These are phyloP conservation scores for Cyclotella kingstonii DNA, from an alignment of 108 stramenopile genomes.

Conservation along the genomic window DNA sequence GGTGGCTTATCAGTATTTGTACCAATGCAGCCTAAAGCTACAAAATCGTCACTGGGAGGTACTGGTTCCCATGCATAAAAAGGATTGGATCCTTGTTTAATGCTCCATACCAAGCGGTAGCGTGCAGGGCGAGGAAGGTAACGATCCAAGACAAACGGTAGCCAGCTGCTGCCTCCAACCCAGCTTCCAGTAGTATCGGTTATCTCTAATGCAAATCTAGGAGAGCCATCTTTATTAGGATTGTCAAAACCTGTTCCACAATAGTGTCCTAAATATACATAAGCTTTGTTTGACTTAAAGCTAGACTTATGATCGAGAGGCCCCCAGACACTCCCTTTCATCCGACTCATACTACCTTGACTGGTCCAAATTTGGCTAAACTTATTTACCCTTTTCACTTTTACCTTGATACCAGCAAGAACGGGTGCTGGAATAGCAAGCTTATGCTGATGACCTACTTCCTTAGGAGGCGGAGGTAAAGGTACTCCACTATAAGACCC, in stretches of 20 bases:
- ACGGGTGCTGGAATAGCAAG: slow-evolving; percentile 87
- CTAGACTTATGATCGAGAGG: slow-evolving; percentile 64
- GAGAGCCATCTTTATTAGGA: slow-evolving; percentile 76
- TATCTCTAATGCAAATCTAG: slow-evolving; percentile 84
- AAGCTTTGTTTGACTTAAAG: slow-evolving; percentile 80
- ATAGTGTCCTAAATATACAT: slow-evolving; percentile 93
- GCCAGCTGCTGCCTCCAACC: slow-evolving; percentile 90
- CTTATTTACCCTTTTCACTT: slow-evolving; percentile 86
- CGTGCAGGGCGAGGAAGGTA: slow-evolving; percentile 93
- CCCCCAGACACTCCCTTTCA: slow-evolving; percentile 93
- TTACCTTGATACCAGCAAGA: slow-evolving; percentile 88
- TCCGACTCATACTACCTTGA: slow-evolving; percentile 90
- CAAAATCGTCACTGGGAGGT: slow-evolving; percentile 94
- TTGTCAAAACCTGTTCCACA: slow-evolving; percentile 83
- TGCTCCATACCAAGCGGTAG: slow-evolving; percentile 94
- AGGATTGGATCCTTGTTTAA: slow-evolving; percentile 87
- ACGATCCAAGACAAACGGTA: slow-evolving; percentile 87
- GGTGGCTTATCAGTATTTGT: slow-evolving; percentile 93
- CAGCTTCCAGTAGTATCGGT: slow-evolving; percentile 92
- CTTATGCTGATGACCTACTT: slow-evolving; percentile 65
- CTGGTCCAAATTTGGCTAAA: slow-evolving; percentile 90
- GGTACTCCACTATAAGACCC: slow-evolving; percentile 68
- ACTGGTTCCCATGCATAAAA: slow-evolving; percentile 97
- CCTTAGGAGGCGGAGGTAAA: slow-evolving; percentile 79
- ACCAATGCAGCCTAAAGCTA: slow-evolving; percentile 92